Conservation (phyloP, 208 protist genomes). For the Balamuthia mandrillaris region DNA sequence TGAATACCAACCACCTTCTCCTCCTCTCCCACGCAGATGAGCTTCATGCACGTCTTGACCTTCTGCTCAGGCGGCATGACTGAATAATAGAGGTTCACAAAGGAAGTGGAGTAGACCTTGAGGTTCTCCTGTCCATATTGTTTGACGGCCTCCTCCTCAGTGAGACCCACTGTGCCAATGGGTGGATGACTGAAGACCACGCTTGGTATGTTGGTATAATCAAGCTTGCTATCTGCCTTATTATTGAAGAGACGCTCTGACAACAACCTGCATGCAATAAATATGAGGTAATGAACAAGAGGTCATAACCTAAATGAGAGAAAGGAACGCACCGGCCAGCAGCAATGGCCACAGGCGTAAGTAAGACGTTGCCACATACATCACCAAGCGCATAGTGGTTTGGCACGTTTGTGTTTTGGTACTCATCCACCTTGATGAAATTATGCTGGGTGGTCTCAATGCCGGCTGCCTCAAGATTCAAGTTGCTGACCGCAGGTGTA, state of each 20-base stretch:
- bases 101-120: slow-evolving; percentile 49
- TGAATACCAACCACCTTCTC: slow-evolving; percentile 68
- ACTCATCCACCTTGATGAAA: slow-evolving; percentile 57
- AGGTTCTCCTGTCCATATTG: slow-evolving; percentile 55
- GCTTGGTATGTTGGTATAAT: slow-evolving; percentile 69
- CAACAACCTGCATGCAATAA: slow-evolving; percentile 42
- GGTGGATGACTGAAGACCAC: slow-evolving; percentile 79
- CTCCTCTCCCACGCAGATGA: slow-evolving; percentile 55
- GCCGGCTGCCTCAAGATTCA: slow-evolving; percentile 55
- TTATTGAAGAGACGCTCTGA: slow-evolving; percentile 68
- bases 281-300: not conserved
- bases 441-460: slow-evolving; percentile 27
- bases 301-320: not conserved
- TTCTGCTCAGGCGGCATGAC: not conserved
- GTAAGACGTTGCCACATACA: slow-evolving; percentile 41
- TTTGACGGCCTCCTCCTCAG: slow-evolving; percentile 63
- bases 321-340: slow-evolving; percentile 46
- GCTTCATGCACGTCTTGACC: slow-evolving; percentile 66
- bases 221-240: slow-evolving; percentile 40
- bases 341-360: slow-evolving; percentile 78
- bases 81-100: slow-evolving; percentile 70
- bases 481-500: no score
- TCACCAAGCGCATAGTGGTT: slow-evolving; percentile 69
- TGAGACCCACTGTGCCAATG: slow-evolving; percentile 69
- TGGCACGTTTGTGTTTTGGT: not conserved